Evolutionary conservation across 768 basidiomycete genomes (phyloP), one percentile per base, ranked within the genome.

Genomic region (Cytidiella melzeri): DNA sequence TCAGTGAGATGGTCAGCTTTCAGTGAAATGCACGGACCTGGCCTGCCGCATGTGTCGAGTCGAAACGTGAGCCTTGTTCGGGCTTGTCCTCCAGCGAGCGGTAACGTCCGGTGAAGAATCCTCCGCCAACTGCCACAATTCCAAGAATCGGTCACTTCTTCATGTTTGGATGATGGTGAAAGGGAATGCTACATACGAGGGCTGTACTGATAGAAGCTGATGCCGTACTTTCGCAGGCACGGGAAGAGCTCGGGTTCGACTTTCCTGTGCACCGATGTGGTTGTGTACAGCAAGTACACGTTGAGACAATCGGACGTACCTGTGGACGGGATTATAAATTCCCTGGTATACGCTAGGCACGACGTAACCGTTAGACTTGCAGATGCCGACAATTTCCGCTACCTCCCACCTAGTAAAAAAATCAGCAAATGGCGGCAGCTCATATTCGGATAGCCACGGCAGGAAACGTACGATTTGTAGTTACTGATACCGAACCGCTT

Each of bases 41-140:
- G 7, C 80, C 81, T 56, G 77, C 76, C 10, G 28, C 40, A 40
- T 62, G 68, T 13, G 62, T 59, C 0, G 73, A 66, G 51, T 82
- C 79, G 56, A 83, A 83, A n/a, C 81, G 71, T 9, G 76, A 76
- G 15, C 81, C 80, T 18, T 67, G 51, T 51, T 80, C 78, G 24
- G 69, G 65, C 6, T 62, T 30, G 50, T 71, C 72, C 5, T 73
- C 65, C 6, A 65, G 45, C 0, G 69, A 54, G 47, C 41, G 57
- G 55, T 67, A 67, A 5, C 60, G 51, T 20, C 73, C 71, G 4
- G 77, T 80, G 49, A 62, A 62, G 57, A 70, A 68, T 0, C 70
- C 70, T 11, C 70, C 70, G 5, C 61, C 62, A 20, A 73, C 67
- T 67, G 50, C 18, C 42, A n/a, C 23, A 30, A 13, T n/a, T 3